phyloP scores from a whole-genome alignment of 257 asterid species.

The Voacanga thouarsii region DNA sequence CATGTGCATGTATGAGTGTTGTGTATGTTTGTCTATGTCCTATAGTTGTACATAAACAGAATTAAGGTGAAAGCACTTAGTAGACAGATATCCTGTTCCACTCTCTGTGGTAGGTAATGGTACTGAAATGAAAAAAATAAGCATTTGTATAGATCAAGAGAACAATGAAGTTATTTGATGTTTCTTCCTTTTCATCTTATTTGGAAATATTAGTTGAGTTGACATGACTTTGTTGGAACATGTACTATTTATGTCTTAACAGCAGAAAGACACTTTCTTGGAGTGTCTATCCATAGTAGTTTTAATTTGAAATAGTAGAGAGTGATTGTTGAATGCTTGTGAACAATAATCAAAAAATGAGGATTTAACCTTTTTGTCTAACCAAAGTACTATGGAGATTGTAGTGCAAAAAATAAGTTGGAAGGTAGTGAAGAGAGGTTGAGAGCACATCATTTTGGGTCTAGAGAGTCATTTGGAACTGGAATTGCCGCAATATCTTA shows the following conservation, averaged over 20 bases:
- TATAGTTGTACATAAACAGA: too few species aligned
- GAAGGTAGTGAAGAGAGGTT: not conserved
- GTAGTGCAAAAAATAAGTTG: not conserved
- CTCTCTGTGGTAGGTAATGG: not conserved
- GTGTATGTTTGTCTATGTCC: too few species aligned
- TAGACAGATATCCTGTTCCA: not conserved
- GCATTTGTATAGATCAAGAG: not conserved
- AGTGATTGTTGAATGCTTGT: not conserved
- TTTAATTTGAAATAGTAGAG: not conserved
- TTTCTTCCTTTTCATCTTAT: not conserved
- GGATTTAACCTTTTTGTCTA: not conserved
- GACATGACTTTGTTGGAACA: not conserved
- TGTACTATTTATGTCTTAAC: not conserved
- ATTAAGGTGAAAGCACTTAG: not conserved
- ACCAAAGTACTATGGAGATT: not conserved
- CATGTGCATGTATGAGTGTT: too few species aligned
- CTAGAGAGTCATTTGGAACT: not conserved
- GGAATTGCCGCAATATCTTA: not conserved
- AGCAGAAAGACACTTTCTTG: not conserved
- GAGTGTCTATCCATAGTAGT: not conserved
- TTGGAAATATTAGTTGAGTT: not conserved
- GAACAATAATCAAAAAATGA: not conserved
- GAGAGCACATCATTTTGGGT: not conserved
- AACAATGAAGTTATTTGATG: not conserved
- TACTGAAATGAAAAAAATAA: not conserved